phyloP scores from a whole-genome alignment of 192 early-diverging fungal species.

The Podila epicladia region DNA sequence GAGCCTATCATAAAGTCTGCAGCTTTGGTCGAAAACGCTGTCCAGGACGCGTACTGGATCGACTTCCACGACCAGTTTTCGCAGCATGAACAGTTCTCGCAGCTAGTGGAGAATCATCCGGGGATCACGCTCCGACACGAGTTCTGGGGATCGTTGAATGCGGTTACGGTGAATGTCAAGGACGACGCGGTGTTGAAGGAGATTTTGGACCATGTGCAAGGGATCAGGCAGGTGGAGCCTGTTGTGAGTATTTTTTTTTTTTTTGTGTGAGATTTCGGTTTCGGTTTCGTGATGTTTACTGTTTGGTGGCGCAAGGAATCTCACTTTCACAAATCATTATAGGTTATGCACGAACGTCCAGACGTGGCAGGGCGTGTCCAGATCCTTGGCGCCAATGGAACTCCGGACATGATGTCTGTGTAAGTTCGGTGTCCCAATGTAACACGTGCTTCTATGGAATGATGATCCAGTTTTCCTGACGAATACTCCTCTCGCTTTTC shows the following conservation, averaged over 20 bases:
- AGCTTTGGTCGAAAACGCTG: constrained; percentile 15
- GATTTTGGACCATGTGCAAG: constrained; percentile 15
- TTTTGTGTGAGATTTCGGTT: neutral
- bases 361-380: constrained; percentile 3
- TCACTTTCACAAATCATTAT: neutral
- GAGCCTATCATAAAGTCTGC: constrained; percentile 36
- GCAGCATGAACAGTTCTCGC: constrained; percentile 24
- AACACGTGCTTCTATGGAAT: neutral
- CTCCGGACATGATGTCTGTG: constrained; percentile 6
- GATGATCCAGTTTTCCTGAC: neutral
- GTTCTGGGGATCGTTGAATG: constrained; percentile 40
- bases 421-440: neutral
- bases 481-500: neutral
- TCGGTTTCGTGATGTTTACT: neutral
- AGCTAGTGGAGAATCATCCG: constrained; percentile 17
- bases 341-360: constrained; percentile 45
- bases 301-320: neutral
- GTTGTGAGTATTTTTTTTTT: constrained; percentile 20
- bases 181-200: constrained; percentile 28
- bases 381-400: neutral
- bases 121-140: constrained; percentile 41
- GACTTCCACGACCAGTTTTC: constrained; percentile 43
- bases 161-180: constrained; percentile 21
- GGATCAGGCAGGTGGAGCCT: constrained; percentile 41
- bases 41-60: constrained; percentile 45